These are phyloP conservation scores for Pythium scleroteichum DNA, from an alignment of 352 stramenopile genomes.

Conservation along the genomic window DNA sequence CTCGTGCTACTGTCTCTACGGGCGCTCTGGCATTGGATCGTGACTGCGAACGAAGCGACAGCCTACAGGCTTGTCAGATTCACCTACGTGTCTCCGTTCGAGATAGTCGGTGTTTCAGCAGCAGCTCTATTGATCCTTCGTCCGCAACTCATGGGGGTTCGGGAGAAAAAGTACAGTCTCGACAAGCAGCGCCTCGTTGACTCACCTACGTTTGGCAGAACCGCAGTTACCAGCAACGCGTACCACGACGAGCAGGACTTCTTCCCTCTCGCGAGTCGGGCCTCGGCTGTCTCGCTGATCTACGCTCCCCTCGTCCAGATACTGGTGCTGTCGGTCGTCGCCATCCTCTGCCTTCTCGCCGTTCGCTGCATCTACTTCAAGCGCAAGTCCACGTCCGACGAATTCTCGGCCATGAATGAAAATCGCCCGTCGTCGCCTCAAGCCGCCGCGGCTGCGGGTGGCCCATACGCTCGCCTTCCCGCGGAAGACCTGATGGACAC, in stretches of 20 bases:
- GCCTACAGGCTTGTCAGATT: conserved; percentile 29
- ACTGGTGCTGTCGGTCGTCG: conserved; percentile 11
- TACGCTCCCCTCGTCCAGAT: conserved; percentile 19
- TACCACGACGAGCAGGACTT: conserved; percentile 28
- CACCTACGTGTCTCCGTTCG: conserved; percentile 40
- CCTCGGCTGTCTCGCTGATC: conserved; percentile 16
- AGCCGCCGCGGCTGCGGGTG: background rate
- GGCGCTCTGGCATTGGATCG: conserved; percentile 35
- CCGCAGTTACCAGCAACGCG: conserved; percentile 22
- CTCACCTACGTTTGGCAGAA: conserved; percentile 10
- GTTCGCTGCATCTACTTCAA: conserved; percentile 16
- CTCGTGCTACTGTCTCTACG: conserved; percentile 43
- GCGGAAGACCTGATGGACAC: conserved; percentile 32
- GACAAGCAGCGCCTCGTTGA: conserved; percentile 26
- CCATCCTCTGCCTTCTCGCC: background rate
- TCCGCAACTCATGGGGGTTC: conserved; percentile 18
- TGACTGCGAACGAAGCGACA: conserved; percentile 29
- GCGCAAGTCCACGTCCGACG: background rate
- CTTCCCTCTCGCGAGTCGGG: conserved; percentile 22
- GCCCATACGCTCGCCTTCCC: conserved; percentile 22
- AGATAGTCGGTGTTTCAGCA: conserved; percentile 18
- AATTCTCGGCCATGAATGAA: conserved; percentile 1
- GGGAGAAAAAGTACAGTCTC: conserved; percentile 25
- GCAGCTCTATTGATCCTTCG: conserved; percentile 10
- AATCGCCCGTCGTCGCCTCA: conserved; percentile 2